phyloP scores from a whole-genome alignment of 768 basidiomycete species.

The Leccinum imitatum region DNA sequence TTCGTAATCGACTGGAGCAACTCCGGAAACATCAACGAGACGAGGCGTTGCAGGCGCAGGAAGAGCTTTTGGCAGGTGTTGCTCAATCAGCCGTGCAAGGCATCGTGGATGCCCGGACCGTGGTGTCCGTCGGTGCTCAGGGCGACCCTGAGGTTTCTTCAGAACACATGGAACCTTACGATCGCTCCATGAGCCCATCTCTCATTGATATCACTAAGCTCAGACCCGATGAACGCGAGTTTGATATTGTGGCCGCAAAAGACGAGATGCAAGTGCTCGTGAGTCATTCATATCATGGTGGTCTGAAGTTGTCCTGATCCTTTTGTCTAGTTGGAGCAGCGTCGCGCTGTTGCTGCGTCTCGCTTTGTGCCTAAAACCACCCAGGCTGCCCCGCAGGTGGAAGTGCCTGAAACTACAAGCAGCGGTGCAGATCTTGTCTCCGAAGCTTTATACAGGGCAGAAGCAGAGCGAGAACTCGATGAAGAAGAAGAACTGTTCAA shows the following conservation, averaged over 20 bases:
- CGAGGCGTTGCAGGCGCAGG: constrained; percentile 91
- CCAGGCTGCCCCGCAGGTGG: constrained; percentile 57
- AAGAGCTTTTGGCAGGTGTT: constrained; percentile 83
- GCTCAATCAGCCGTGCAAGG: constrained; percentile 55
- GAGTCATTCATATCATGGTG: constrained; percentile 26
- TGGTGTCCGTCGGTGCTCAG: constrained; percentile 32
- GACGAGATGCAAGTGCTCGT: constrained; percentile 70
- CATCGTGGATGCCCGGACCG: constrained; percentile 38
- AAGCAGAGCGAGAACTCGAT: constrained; percentile 90
- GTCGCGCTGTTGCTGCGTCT: constrained; percentile 78
- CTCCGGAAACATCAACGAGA: constrained; percentile 94
- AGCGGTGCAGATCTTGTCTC: constrained; percentile 78
- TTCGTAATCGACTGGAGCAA: constrained; percentile 94
- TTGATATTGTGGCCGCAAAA: constrained; percentile 70
- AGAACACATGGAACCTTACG: constrained; percentile 79
- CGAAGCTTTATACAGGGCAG: constrained; percentile 87
- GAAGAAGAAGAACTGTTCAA: constrained; percentile 97
- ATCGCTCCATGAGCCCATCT: constrained; percentile 84
- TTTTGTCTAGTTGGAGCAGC: constrained; percentile 58
- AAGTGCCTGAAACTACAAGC: constrained; percentile 55
- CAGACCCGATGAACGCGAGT: constrained; percentile 73
- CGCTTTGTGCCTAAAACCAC: constrained; percentile 82
- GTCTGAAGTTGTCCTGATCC: constrained; percentile 4
- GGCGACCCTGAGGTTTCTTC: constrained; percentile 37
- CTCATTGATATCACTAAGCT: constrained; percentile 71